Base-by-base conservation (phyloP, 352 stramenopile species). In the Phytophthora boehmeriae region DNA sequence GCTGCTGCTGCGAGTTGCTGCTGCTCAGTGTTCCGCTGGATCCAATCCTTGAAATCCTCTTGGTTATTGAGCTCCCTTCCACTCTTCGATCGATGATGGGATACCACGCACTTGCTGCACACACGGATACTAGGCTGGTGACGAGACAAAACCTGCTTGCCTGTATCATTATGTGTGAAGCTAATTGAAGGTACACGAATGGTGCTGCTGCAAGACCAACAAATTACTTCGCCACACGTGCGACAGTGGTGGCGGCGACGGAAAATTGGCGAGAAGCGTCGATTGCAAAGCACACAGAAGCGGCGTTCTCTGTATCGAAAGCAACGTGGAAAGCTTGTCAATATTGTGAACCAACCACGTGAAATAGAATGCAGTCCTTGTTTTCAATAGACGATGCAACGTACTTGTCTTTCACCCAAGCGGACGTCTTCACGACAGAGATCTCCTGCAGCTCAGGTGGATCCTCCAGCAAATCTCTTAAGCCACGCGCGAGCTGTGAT, bases 191-290 rank as follows among this genome's bases (percentile, higher is more conserved):
- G 81, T 17, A 93, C 87, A 16, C 82, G 82, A 22, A 96, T 91
- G 46, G 86, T 93, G 50, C 80, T 89, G 56, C 85, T 94, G 60
- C 87, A 96, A 19, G 91, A 81, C 79, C 83, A 93, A 63, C 88
- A 96, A 50, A 96, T 94, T 34, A 96, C 81, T 73, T 93, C 85
- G 6, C 88, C 88, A 44, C 88, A 96, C 27, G 83, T 92, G 39
- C 88, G 86, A 61, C 88, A 96, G 55, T 96, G 88, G 54, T 96
- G 88, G n/a, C 83, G 83, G 1, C 87, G 83, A 28, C 87, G 85
- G 45, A 96, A 93, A 50, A 96, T 88, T 5, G 87, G 71, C 14
- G 83, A 92, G 64, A 96, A 96, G 36, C 84, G 80, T 14, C 82
- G 80, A 36, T 85, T 78, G 49, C 87, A 96, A 57, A 94, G 89